phyloP scores from a whole-genome alignment of 805 yeast species.

The Yamadazyma phyllophila region DNA sequence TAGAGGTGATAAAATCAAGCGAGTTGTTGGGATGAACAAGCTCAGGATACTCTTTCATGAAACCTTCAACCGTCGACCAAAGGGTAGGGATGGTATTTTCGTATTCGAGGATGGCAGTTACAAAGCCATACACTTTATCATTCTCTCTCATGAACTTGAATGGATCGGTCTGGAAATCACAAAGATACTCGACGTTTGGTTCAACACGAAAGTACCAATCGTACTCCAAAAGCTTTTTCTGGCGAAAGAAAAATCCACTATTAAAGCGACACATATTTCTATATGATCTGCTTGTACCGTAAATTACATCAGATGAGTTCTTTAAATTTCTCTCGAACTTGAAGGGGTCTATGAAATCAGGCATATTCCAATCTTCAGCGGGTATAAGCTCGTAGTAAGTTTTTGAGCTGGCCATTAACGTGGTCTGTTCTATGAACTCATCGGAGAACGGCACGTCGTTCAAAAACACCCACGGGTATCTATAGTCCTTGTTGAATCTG shows the following conservation, averaged over 20 bases:
- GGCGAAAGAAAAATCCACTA: slow-evolving; percentile 57
- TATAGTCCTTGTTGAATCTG: slow-evolving; percentile 37
- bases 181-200: slow-evolving; percentile 53
- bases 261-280: slow-evolving; percentile 74
- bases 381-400: slow-evolving; percentile 43
- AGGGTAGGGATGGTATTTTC: slow-evolving; percentile 52
- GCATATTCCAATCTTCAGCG: slow-evolving; percentile 39
- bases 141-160: slow-evolving; percentile 42
- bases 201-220: slow-evolving; percentile 63
- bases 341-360: slow-evolving; percentile 30
- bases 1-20: slow-evolving; percentile 44
- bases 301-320: slow-evolving; percentile 27
- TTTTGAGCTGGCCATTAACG: slow-evolving; percentile 44
- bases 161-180: slow-evolving; percentile 58
- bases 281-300: slow-evolving; percentile 51
- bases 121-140: slow-evolving; percentile 50
- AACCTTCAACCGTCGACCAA: slow-evolving; percentile 48
- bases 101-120: slow-evolving; percentile 49
- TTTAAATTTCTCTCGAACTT: slow-evolving; percentile 25
- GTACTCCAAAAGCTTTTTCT: slow-evolving; percentile 43
- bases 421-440: slow-evolving; percentile 41
- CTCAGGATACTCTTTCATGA: slow-evolving; percentile 45
- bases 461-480: slow-evolving; percentile 45
- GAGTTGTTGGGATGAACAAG: slow-evolving; percentile 48
- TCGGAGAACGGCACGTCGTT: slow-evolving; percentile 43